These are phyloP conservation scores for Termitomyces sp. DNA, from an alignment of 768 basidiomycete genomes.

Conservation along the genomic window DNA sequence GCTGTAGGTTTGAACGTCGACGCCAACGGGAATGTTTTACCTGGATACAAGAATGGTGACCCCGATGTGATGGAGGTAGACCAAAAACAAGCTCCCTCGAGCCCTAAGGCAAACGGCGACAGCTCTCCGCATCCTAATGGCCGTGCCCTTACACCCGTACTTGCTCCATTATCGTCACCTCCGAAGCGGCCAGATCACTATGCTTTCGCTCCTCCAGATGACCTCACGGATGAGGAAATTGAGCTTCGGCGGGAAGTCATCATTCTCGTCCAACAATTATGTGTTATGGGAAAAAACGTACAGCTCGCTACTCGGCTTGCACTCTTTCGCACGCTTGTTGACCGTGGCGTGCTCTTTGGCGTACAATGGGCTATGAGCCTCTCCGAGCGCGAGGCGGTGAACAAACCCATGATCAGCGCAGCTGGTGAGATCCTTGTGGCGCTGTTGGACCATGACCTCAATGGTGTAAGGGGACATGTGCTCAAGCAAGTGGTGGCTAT, in stretches of 20 bases:
- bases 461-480: constrained; percentile 81
- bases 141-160: constrained; percentile 7
- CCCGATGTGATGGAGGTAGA: constrained; percentile 38
- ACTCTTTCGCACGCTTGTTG: constrained; percentile 84
- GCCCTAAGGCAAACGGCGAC: constrained; percentile 30
- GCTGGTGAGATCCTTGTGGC: constrained; percentile 84
- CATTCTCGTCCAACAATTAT: constrained; percentile 86
- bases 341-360: constrained; percentile 85
- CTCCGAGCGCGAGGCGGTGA: constrained; percentile 49
- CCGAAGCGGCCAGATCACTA: constrained; percentile 30
- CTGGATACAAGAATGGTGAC: constrained; percentile 25
- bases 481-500: constrained; percentile 77
- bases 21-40: constrained; percentile 17
- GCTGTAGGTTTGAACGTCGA: constrained; percentile 39
- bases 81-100: constrained; percentile 22
- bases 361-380: constrained; percentile 89
- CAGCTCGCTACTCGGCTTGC: constrained; percentile 83
- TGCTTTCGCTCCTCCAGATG: constrained; percentile 55
- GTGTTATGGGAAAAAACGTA: constrained; percentile 95
- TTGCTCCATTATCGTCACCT: constrained; percentile 8
- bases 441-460: constrained; percentile 87
- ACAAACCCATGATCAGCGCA: constrained; percentile 66
- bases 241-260: constrained; percentile 73
- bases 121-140: constrained; percentile 21
- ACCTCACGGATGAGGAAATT: constrained; percentile 53